Percentiles rank a stretch among this genome's conserved stretches.
These are phyloP conservation scores for Calonectria pauciramosa DNA, from an alignment of 2,329 filamentous ascomycete genomes.

Conservation along the genomic window DNA sequence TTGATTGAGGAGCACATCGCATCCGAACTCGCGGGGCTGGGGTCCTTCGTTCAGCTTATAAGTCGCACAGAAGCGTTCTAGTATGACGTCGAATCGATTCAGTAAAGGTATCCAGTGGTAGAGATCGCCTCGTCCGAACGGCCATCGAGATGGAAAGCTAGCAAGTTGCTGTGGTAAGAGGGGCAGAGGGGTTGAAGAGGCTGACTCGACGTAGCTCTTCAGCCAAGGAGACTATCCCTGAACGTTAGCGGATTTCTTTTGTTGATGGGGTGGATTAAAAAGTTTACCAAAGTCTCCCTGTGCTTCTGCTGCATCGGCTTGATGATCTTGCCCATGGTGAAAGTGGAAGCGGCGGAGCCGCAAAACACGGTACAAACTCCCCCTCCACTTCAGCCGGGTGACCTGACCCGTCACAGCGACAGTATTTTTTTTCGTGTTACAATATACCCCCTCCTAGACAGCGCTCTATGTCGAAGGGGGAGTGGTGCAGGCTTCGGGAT, in stretches of 20 bases:
- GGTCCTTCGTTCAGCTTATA: conserved; percentile 87
- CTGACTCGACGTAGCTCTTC: conserved; percentile 81
- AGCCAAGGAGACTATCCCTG: conserved; percentile 84
- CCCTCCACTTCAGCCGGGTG: conserved; percentile 68
- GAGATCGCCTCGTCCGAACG: conserved; percentile 93
- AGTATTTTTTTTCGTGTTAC: conserved; percentile 51
- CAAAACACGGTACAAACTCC: conserved; percentile 62
- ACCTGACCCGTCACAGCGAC: conserved; percentile 54
- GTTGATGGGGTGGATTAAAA: neutral
- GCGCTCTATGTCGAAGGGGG: conserved; percentile 39
- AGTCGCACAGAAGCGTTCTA: conserved; percentile 83
- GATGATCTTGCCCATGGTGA: conserved; percentile 77
- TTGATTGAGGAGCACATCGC: conserved; percentile 73
- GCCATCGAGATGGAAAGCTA: conserved; percentile 90
- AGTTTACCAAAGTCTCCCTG: conserved; percentile 74
- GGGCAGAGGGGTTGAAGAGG: conserved; percentile 78
- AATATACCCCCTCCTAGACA: conserved; percentile 52
- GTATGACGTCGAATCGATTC: conserved; percentile 91
- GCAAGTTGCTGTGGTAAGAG: conserved; percentile 82
- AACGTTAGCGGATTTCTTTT: conserved; percentile 42
- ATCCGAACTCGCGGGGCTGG: conserved; percentile 82
- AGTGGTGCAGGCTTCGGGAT: conserved; percentile 13
- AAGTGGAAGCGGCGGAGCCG: conserved; percentile 71
- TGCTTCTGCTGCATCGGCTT: conserved; percentile 78
- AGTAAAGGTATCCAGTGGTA: conserved; percentile 98